Evolutionary conservation across 495 filamentous ascomycete species (phyloP).

Genomic region (Penicillium psychrofluorescens): DNA sequence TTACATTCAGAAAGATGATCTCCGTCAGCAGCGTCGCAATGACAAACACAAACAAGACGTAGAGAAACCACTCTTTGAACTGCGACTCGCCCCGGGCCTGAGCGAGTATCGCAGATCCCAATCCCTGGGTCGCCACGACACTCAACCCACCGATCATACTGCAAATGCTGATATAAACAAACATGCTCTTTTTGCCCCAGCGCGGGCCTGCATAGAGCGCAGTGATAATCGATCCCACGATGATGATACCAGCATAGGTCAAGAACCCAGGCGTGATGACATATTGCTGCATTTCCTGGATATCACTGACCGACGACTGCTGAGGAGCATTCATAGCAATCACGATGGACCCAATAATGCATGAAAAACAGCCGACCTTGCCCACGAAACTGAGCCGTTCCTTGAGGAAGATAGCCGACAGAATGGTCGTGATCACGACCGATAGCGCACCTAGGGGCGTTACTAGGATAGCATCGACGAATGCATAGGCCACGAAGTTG

Average conservation of each 20-base stretch:
- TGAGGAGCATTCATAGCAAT: slow-evolving; percentile 91
- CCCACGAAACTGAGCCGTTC: slow-evolving; percentile 93
- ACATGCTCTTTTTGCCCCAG: slow-evolving; percentile 94
- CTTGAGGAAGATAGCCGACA: slow-evolving; percentile 94
- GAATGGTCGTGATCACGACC: slow-evolving; percentile 86
- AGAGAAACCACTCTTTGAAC: slow-evolving; percentile 97
- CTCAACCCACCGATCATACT: slow-evolving; percentile 90
- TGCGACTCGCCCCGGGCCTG: slow-evolving; percentile 74
- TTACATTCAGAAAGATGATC: slow-evolving; percentile 91
- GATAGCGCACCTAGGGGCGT: slow-evolving; percentile 92
- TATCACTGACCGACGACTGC: slow-evolving; percentile 76
- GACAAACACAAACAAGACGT: slow-evolving; percentile 87
- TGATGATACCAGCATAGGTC: slow-evolving; percentile 74
- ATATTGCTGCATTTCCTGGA: slow-evolving; percentile 88
- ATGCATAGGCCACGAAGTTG: slow-evolving; percentile 96
- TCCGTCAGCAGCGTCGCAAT: slow-evolving; percentile 81
- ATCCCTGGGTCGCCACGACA: slow-evolving; percentile 89
- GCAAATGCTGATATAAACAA: slow-evolving; percentile 94
- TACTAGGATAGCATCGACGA: slow-evolving; percentile 94
- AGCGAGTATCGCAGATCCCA: slow-evolving; percentile 85
- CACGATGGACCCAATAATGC: slow-evolving; percentile 86
- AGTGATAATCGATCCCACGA: slow-evolving; percentile 62
- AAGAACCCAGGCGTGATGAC: slow-evolving; percentile 86
- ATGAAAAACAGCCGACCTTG: slow-evolving; percentile 91
- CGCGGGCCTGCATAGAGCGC: slow-evolving; percentile 81